Conservation (phyloP, 2,329 filamentous ascomycete genomes). For the Botryotinia globosa region DNA sequence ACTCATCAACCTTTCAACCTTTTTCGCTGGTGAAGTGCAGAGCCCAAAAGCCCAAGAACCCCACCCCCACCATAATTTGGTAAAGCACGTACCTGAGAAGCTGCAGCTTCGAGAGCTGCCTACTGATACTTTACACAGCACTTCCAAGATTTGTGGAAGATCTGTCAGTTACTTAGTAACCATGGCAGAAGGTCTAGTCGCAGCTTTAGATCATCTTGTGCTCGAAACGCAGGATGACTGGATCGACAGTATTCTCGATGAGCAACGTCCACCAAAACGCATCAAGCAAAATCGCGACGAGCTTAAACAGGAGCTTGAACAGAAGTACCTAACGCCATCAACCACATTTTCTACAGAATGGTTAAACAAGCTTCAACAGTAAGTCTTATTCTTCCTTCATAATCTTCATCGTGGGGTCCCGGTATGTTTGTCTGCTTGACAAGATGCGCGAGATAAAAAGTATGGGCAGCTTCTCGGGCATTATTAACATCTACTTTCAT, state of each 20-base stretch:
- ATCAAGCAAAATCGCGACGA: constrained; percentile 53
- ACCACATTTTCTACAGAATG: constrained; percentile 77
- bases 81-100: neutral
- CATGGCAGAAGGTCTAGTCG: constrained; percentile 42
- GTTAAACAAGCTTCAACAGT: constrained; percentile 86
- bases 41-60: neutral
- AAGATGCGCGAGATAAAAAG: neutral
- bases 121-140: neutral
- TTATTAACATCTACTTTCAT: constrained; percentile 24
- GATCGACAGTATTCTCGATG: constrained; percentile 60
- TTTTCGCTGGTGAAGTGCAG: neutral
- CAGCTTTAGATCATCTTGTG: constrained; percentile 52
- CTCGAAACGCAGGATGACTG: constrained; percentile 41
- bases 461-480: neutral
- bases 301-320: constrained; percentile 69
- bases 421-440: neutral
- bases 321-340: constrained; percentile 75
- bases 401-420: neutral
- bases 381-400: constrained; percentile 28
- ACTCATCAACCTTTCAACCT: neutral
- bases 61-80: constrained; percentile 13
- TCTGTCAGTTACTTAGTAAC: neutral
- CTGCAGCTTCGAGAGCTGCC: constrained; percentile 2
- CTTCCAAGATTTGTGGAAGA: neutral
- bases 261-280: constrained; percentile 51